Percentiles rank a stretch among this genome's conserved stretches.
Conservation (phyloP, 2,329 filamentous ascomycete genomes). For the Neofusicoccum sp. region DNA sequence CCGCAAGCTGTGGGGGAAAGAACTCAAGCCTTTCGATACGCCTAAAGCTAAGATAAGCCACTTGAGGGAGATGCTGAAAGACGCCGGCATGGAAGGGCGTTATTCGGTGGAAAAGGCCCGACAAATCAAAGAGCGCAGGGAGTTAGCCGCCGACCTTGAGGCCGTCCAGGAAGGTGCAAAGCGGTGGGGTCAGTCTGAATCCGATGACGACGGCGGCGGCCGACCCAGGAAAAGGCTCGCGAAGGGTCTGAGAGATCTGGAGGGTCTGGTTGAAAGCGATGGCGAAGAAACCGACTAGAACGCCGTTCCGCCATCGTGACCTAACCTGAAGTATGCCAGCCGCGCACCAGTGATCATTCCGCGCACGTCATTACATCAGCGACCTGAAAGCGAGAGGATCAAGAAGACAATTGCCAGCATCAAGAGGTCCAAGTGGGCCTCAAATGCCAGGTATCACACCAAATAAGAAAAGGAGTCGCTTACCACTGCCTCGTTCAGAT, state of each 20-base stretch:
- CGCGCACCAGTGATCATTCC: no score
- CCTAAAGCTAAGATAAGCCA: conserved; percentile 77
- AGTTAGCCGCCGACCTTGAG: conserved; percentile 80
- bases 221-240: conserved; percentile 23
- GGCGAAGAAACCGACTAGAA: conserved; percentile 18
- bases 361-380: no score
- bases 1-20: conserved; percentile 85
- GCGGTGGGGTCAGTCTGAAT: conserved; percentile 63
- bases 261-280: conserved; percentile 20
- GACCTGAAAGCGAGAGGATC: no score
- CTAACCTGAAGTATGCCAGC: no score
- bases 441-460: no score
- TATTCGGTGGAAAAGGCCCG: conserved; percentile 82
- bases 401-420: no score
- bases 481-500: no score
- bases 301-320: background rate
- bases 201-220: conserved; percentile 25
- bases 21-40: conserved; percentile 74
- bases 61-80: conserved; percentile 72
- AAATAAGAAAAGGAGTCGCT: no score
- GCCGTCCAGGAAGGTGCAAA: conserved; percentile 78
- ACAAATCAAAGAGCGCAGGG: conserved; percentile 82
- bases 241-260: conserved; percentile 21
- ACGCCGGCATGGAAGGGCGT: conserved; percentile 83
- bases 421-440: no score